These are phyloP conservation scores for Stachybotrys elegans DNA, from an alignment of 2,329 filamentous ascomycete species.

Conservation along the genomic window DNA sequence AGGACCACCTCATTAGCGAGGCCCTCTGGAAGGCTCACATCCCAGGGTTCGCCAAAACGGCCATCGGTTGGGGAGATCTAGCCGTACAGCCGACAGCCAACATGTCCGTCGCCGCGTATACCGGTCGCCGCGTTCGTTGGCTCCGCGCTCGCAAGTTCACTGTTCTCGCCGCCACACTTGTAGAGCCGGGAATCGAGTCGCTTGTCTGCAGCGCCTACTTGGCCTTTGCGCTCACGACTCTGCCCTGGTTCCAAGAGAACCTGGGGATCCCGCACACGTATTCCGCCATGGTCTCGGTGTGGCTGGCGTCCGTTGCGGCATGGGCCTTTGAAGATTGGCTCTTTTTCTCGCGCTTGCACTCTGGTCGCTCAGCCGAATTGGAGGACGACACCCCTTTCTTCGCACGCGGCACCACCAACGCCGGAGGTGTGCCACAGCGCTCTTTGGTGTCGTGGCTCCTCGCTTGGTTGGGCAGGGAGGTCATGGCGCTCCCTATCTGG, in stretches of 20 bases:
- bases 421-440: conserved; percentile 40
- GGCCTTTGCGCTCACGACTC: conserved; percentile 70
- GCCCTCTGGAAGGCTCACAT: conserved; percentile 72
- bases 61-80: conserved; percentile 76
- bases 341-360: conserved; percentile 70
- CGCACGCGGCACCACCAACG: conserved; percentile 42
- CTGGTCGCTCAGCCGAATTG: conserved; percentile 62
- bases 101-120: conserved; percentile 73
- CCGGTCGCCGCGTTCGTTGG: conserved; percentile 81
- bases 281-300: conserved; percentile 59
- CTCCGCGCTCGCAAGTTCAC: conserved; percentile 92
- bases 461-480: conserved; percentile 82
- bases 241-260: conserved; percentile 55
- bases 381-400: conserved; percentile 73
- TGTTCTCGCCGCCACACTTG: conserved; percentile 79
- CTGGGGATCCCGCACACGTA: conserved; percentile 60
- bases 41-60: conserved; percentile 70
- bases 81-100: conserved; percentile 84
- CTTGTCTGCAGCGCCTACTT: conserved; percentile 79
- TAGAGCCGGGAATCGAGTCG: conserved; percentile 89
- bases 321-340: conserved; percentile 77
- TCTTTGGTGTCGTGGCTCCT: conserved; percentile 66
- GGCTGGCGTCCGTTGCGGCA: conserved; percentile 55
- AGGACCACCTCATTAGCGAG: conserved; percentile 94
- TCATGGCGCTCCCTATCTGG: conserved; percentile 85